A percentile compares a stretch with the other conserved stretches of the same genome.
Conservation (phyloP, 2,329 filamentous ascomycete genomes). For the Emergomyces pasteurianus region DNA sequence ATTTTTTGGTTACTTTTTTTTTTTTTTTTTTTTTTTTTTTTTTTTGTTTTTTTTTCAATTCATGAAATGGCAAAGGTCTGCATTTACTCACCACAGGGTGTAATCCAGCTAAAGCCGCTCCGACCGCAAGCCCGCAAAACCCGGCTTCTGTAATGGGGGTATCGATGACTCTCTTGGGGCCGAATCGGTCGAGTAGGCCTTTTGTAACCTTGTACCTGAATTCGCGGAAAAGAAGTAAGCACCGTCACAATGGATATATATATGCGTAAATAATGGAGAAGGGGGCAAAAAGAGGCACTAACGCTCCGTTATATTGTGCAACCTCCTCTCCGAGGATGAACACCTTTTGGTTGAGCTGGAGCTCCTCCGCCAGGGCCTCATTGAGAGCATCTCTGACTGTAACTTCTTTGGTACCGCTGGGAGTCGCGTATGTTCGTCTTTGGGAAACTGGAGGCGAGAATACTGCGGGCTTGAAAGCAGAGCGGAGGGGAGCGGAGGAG, state of each 20-base stretch:
- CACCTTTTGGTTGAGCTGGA: conserved; percentile 87
- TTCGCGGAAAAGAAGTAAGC: background rate
- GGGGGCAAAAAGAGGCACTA: conserved; percentile 19
- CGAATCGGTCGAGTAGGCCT: conserved; percentile 91
- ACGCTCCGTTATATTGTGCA: conserved; percentile 97
- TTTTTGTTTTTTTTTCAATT: background rate
- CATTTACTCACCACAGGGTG: conserved; percentile 66
- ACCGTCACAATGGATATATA: background rate
- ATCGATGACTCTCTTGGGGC: conserved; percentile 94
- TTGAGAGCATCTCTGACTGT: conserved; percentile 96
- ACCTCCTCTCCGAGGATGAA: conserved; percentile 97
- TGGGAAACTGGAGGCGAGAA: conserved; percentile 37
- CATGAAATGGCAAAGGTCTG: background rate
- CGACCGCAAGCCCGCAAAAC: conserved; percentile 86
- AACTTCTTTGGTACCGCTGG: conserved; percentile 68
- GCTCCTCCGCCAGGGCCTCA: conserved; percentile 93
- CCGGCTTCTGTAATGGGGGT: conserved; percentile 97
- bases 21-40: too few relatives aligned
- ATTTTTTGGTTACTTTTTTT: too few relatives aligned
- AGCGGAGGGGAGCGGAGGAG: conserved; percentile 38
- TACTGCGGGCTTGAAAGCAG: conserved; percentile 40
- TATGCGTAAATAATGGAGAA: background rate
- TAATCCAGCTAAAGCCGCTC: conserved; percentile 86
- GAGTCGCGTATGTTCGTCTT: conserved; percentile 45
- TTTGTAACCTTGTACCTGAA: conserved; percentile 93